Percentiles rank a stretch among this genome's conserved stretches.
Evolutionary conservation across 352 stramenopile genomes (phyloP).

Genomic region (Pythium volutum): DNA sequence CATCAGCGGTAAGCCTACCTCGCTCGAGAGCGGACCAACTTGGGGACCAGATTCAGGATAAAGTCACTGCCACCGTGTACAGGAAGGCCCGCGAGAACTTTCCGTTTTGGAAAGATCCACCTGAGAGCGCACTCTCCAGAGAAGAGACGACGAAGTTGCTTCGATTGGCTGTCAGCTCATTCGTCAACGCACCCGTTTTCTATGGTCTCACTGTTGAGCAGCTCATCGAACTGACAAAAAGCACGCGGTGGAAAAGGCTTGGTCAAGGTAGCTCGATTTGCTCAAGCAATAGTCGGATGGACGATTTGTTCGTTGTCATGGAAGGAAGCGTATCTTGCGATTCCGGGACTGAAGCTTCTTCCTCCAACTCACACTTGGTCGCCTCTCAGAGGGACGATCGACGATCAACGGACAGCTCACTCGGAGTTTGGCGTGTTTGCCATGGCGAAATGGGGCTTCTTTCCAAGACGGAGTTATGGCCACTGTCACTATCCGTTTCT

Average conservation of each 20-base stretch:
- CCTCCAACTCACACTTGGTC: not conserved
- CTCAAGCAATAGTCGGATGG: conserved; percentile 28
- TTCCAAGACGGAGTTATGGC: conserved; percentile 38
- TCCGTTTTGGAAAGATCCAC: conserved; percentile 51
- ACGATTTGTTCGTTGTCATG: conserved; percentile 41
- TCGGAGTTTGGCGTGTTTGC: not conserved
- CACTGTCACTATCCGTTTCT: conserved; percentile 27
- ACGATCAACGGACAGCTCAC: not conserved
- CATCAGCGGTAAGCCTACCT: conserved; percentile 16
- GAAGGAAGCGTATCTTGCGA: conserved; percentile 28
- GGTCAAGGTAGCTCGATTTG: conserved; percentile 25
- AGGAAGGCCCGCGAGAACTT: conserved; percentile 53
- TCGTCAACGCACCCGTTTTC: conserved; percentile 34
- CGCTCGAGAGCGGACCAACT: conserved; percentile 23
- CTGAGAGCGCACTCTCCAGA: conserved; percentile 29
- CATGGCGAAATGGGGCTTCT: conserved; percentile 55
- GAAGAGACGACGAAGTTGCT: conserved; percentile 54
- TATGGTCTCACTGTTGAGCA: conserved; percentile 43
- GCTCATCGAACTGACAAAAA: conserved; percentile 45
- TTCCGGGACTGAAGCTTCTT: not conserved
- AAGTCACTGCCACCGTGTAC: conserved; percentile 53
- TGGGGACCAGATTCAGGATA: conserved; percentile 46
- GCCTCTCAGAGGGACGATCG: not conserved
- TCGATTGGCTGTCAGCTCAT: conserved; percentile 28
- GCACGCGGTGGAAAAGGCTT: conserved; percentile 34